Conservation (phyloP, 306 rosid species). For the Rosa rugosa region DNA sequence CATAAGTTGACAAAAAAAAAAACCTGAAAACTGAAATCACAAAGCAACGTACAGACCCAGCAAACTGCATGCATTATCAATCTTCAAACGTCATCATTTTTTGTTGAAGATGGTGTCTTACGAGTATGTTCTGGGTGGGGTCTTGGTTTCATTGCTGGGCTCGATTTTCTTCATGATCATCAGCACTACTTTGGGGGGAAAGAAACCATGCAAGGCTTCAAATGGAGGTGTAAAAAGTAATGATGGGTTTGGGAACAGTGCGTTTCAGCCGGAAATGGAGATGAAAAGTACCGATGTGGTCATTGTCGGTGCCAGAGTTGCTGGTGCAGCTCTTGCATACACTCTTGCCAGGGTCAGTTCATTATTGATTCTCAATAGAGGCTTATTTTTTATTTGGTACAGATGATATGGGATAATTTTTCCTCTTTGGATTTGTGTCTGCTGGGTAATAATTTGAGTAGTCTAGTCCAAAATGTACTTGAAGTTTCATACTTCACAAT, state of each 20-base stretch:
- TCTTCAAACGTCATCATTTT: neutral
- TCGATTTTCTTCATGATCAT: neutral
- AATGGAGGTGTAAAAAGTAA: neutral
- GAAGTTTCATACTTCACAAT: too few relatives aligned
- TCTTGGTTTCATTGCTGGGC: neutral
- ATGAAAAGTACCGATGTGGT: neutral
- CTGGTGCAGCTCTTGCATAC: neutral
- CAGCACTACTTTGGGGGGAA: neutral
- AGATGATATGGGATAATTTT: neutral
- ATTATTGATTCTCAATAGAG: neutral
- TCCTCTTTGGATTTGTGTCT: neutral
- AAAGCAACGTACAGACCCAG: neutral
- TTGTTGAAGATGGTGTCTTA: neutral
- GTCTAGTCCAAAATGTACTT: neutral
- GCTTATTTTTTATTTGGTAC: neutral
- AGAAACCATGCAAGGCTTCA: neutral
- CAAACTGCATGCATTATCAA: neutral
- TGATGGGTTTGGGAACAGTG: neutral
- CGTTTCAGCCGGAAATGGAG: neutral
- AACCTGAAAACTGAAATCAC: neutral
- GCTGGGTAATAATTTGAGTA: neutral
- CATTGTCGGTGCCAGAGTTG: neutral
- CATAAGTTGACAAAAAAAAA: too few relatives aligned
- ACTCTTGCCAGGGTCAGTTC: neutral
- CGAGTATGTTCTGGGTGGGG: neutral